Conservation (phyloP, 2,329 filamentous ascomycete genomes). For the Daldinia eschscholtzii region DNA sequence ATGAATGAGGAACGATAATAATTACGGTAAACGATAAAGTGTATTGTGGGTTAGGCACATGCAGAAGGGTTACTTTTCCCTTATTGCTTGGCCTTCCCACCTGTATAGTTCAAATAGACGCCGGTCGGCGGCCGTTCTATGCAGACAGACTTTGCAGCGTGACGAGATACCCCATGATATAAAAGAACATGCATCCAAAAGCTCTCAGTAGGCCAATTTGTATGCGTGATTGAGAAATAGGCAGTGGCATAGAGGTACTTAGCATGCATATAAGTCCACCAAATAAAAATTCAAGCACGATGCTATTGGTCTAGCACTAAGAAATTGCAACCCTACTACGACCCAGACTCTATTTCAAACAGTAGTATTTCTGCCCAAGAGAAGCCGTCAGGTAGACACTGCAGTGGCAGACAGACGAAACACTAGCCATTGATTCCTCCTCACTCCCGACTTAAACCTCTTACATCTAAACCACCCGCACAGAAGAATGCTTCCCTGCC, state of each 20-base stretch:
- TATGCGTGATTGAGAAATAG: background rate
- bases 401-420: constrained; percentile 1
- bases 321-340: constrained; percentile 10
- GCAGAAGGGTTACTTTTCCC: background rate
- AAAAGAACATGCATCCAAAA: background rate
- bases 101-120: background rate
- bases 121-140: background rate
- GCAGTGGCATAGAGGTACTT: background rate
- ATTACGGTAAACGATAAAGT: background rate
- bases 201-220: background rate
- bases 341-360: background rate
- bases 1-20: constrained; percentile 10
- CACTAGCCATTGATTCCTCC: background rate
- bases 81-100: background rate
- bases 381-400: constrained; percentile 4
- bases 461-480: background rate
- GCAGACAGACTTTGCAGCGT: background rate
- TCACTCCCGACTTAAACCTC: background rate
- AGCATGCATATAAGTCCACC: background rate
- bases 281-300: constrained; percentile 8
- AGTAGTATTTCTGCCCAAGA: constrained; percentile 11
- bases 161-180: constrained; percentile 1
- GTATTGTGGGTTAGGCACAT: background rate
- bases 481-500: background rate
- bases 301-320: constrained; percentile 3